phyloP scores from a whole-genome alignment of 352 stramenopile species.

The Pythium oligandrum region DNA sequence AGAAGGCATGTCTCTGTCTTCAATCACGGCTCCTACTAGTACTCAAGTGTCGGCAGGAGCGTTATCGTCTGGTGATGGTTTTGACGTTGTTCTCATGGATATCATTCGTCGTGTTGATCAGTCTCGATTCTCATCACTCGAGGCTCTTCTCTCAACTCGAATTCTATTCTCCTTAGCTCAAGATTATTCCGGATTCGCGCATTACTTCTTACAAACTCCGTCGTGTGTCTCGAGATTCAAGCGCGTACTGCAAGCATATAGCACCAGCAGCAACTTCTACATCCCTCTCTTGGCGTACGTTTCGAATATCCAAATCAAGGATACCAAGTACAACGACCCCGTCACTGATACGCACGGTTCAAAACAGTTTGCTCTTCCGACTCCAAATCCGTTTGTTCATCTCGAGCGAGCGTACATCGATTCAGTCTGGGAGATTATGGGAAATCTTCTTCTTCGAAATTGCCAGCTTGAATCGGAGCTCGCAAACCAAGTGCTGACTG shows the following conservation, averaged over 20 bases:
- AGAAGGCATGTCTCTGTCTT: too few species aligned
- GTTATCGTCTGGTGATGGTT: neutral
- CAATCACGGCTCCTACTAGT: too few species aligned
- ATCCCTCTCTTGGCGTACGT: conserved; percentile 62
- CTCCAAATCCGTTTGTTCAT: conserved; percentile 15
- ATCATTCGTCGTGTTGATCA: conserved; percentile 36
- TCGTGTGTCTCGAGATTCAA: conserved; percentile 35
- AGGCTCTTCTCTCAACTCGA: conserved; percentile 41
- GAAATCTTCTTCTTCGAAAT: conserved; percentile 46
- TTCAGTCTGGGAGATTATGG: conserved; percentile 63
- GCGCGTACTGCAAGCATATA: conserved; percentile 35
- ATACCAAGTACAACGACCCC: conserved; percentile 52
- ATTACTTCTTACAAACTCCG: conserved; percentile 35
- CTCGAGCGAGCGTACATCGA: conserved; percentile 28
- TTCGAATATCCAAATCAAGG: conserved; percentile 46
- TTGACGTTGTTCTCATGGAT: conserved; percentile 48
- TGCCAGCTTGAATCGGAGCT: conserved; percentile 18
- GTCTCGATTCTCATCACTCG: conserved; percentile 22
- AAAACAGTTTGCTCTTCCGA: conserved; percentile 30
- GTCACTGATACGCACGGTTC: conserved; percentile 8
- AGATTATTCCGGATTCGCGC: conserved; percentile 34
- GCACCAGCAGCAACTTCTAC: conserved; percentile 40
- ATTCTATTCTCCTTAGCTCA: conserved; percentile 63
- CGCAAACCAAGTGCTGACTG: conserved; percentile 15
- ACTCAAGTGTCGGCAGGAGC: too few species aligned